phyloP scores from a whole-genome alignment of 2,329 filamentous ascomycete genomes.

The Trichoderma lentiforme region DNA sequence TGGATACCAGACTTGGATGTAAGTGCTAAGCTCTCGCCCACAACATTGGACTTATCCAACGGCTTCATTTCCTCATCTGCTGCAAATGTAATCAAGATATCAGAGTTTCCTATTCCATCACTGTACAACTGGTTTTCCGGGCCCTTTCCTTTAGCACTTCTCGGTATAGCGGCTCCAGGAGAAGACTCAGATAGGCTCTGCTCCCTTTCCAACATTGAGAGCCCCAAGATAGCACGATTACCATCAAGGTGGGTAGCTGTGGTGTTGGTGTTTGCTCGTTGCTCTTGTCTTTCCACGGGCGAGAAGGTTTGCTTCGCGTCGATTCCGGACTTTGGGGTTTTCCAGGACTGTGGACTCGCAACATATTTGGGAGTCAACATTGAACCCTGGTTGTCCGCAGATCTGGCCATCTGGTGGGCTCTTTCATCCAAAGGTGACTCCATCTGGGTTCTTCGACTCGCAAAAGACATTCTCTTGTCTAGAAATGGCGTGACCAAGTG shows the following conservation, averaged over 20 bases:
- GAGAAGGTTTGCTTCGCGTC: neutral
- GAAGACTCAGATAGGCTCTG: neutral
- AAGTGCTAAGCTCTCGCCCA: neutral
- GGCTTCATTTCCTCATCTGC: neutral
- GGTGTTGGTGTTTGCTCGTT: neutral
- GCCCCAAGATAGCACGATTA: neutral
- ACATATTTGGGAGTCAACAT: neutral
- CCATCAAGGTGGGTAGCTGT: neutral
- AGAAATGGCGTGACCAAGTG: slow-evolving; percentile 68
- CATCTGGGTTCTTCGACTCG: slow-evolving; percentile 35
- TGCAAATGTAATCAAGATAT: slow-evolving; percentile 17
- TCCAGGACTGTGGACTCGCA: slow-evolving; percentile 19
- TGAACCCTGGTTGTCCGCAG: neutral
- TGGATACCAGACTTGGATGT: neutral
- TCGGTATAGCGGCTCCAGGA: neutral
- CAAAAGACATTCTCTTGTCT: slow-evolving; percentile 44
- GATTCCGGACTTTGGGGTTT: neutral
- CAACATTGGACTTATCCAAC: neutral
- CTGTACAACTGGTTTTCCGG: neutral
- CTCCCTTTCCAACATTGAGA: slow-evolving; percentile 3
- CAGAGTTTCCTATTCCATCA: neutral
- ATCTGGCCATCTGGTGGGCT: neutral
- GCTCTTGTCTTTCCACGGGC: neutral
- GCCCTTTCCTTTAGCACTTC: neutral
- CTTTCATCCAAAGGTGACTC: slow-evolving; percentile 31